Percentiles rank a stretch among this genome's conserved stretches.
phyloP scores from a whole-genome alignment of 2,329 filamentous ascomycete species.

The Trichoderma pleuroti region DNA sequence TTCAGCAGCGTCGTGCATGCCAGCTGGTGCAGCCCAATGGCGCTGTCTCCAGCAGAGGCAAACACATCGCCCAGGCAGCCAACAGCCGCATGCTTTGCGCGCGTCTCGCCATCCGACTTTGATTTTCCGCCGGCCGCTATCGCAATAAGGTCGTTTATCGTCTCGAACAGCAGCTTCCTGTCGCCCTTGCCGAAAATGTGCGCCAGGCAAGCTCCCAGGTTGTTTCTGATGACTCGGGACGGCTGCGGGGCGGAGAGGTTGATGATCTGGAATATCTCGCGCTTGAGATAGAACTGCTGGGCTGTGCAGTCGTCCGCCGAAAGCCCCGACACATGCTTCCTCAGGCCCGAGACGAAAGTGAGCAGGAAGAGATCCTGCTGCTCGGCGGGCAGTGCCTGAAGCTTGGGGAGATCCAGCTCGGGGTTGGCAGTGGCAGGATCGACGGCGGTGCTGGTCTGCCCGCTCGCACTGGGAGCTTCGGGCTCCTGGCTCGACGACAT shows the following conservation, averaged over 20 bases:
- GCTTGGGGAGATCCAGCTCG: slow-evolving; percentile 85
- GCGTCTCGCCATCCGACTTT: slow-evolving; percentile 70
- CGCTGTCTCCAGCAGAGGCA: slow-evolving; percentile 88
- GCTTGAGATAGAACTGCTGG: slow-evolving; percentile 89
- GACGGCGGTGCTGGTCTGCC: slow-evolving; percentile 33
- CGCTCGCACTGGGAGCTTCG: slow-evolving; percentile 31
- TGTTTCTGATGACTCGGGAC: slow-evolving; percentile 85
- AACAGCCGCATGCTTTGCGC: slow-evolving; percentile 81
- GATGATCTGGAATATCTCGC: slow-evolving; percentile 90
- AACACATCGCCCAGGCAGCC: slow-evolving; percentile 86
- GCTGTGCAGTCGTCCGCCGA: slow-evolving; percentile 76
- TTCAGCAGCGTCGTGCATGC: slow-evolving; percentile 71
- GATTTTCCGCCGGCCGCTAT: slow-evolving; percentile 71
- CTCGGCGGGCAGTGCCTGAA: slow-evolving; percentile 84
- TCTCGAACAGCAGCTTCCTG: slow-evolving; percentile 88
- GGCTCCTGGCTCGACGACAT: slow-evolving; percentile 39
- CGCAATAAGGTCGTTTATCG: slow-evolving; percentile 78
- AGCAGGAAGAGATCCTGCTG: slow-evolving; percentile 95
- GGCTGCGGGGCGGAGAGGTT: slow-evolving; percentile 79
- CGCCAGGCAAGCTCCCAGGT: slow-evolving; percentile 78
- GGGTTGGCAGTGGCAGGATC: slow-evolving; percentile 53
- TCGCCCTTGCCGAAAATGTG: slow-evolving; percentile 82
- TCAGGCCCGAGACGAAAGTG: slow-evolving; percentile 79
- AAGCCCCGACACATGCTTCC: slow-evolving; percentile 72
- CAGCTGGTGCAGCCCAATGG: slow-evolving; percentile 75